Base-by-base conservation (phyloP, 1,284 basidiomycete genomes). In the Amylostereum areolatum region DNA sequence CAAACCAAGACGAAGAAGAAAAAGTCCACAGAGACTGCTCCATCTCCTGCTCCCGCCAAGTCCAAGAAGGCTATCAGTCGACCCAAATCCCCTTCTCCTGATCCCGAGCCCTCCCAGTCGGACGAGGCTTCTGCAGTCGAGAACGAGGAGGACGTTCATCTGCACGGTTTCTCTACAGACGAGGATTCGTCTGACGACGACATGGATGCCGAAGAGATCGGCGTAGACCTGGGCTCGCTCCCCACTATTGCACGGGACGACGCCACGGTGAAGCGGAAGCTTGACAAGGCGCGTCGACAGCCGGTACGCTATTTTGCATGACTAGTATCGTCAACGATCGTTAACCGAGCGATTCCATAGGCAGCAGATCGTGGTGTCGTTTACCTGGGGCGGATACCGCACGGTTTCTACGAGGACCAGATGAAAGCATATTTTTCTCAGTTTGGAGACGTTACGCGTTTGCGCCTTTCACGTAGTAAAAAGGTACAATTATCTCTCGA, bases 361-460 rank as follows among this genome's bases (percentile, higher is more conserved):
- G 74, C 75, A 11, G 78, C 77, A 54, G 83, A 91, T 57, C 77
- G 78, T 43, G 96, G 94, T n/a, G 92, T 96, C 0, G 66, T 99
- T 29, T 96, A 85, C 73, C 77, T 99, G 47, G 87, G 92, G 11
- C 84, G 93, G 54, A 79, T 99, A 55, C 97, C 97, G 1, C 92
- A 97, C 59, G 96, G 95, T 24, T 99, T 99, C 72, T 96, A 93
- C 68, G 97, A 99, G 69, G 88, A 90, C 49, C 87, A 98, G 69
- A 85, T 99, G 70, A 84, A 82, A 54, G 81, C 83, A 8, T 99
- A 99, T 71, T 97, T 99, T 62, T 77, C 84, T 30, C 97, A 99
- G 65, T 99, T 99, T 59, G 97, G 97, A 18, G 80, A 87, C 43
- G 84, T 99, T 40, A 88, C 89, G 3, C 85, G 96, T 36, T 66